A percentile compares a stretch with the other conserved stretches of the same genome.
Evolutionary conservation across 495 filamentous ascomycete genomes (phyloP).

Genomic region (Aspergillus funiculosus): DNA sequence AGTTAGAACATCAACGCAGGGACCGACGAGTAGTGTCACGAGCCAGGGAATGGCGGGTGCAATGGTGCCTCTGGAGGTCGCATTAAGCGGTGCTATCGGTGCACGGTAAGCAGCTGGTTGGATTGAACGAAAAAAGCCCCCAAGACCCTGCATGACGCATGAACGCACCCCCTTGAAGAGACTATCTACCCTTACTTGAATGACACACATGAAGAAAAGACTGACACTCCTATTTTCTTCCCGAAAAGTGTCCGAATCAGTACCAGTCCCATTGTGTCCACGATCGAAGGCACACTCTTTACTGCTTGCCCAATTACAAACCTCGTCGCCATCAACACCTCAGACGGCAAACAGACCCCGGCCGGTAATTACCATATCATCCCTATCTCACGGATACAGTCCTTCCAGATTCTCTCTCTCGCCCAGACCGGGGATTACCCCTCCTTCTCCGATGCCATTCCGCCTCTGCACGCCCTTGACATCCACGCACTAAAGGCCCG

Average conservation of each 20-base stretch:
- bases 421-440: slow-evolving; percentile 31
- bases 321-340: slow-evolving; percentile 56
- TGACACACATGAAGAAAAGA: not conserved
- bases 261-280: slow-evolving; percentile 48
- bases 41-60: slow-evolving; percentile 34
- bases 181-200: too few species aligned
- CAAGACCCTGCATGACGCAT: slow-evolving; percentile 1
- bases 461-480: slow-evolving; percentile 44
- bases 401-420: slow-evolving; percentile 48
- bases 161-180: too few species aligned
- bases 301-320: slow-evolving; percentile 63
- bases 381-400: slow-evolving; percentile 57
- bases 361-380: slow-evolving; percentile 59
- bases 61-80: slow-evolving; percentile 43
- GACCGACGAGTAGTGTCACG: slow-evolving; percentile 22
- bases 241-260: slow-evolving; percentile 53
- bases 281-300: slow-evolving; percentile 59
- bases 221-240: slow-evolving; percentile 4
- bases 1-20: slow-evolving; percentile 34
- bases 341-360: slow-evolving; percentile 36
- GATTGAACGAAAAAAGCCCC: not conserved
- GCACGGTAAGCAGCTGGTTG: slow-evolving; percentile 38
- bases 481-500: slow-evolving; percentile 47
- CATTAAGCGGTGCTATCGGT: slow-evolving; percentile 47
- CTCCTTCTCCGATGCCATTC: slow-evolving; percentile 39